A percentile compares a stretch with the other conserved stretches of the same genome.
Evolutionary conservation across 306 rosid species (phyloP).

Genomic region (Cucurbita ficifolia): DNA sequence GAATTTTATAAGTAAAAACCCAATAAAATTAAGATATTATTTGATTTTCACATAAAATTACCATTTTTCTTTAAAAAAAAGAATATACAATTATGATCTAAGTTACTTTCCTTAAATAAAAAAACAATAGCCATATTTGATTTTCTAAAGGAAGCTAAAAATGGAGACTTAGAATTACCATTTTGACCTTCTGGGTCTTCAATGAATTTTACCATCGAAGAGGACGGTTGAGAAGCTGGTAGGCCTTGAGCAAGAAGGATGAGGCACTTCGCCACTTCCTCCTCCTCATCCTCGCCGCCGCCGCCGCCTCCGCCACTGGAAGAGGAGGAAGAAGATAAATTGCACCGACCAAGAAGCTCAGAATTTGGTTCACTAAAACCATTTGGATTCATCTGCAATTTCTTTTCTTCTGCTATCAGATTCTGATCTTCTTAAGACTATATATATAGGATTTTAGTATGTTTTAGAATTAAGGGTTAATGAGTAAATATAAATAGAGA

Average conservation of each 20-base stretch:
- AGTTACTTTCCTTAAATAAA: no score
- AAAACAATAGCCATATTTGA: no score
- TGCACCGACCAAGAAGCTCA: not conserved
- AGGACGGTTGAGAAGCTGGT: not conserved
- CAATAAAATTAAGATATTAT: no score
- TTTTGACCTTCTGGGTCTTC: constrained; percentile 18
- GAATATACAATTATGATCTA: no score
- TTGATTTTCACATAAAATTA: no score
- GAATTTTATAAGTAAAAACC: no score
- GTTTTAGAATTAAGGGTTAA: not conserved
- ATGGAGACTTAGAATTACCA: not conserved
- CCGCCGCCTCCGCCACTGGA: not conserved
- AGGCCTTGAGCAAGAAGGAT: constrained; percentile 74
- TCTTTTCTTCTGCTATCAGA: constrained; percentile 47
- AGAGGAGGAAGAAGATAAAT: constrained; percentile 21
- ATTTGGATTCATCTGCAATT: constrained; percentile 25
- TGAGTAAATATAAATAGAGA: not conserved
- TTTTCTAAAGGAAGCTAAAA: not conserved
- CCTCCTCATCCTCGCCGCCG: constrained; percentile 40
- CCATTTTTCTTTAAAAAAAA: no score
- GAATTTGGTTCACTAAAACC: not conserved
- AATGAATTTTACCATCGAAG: constrained; percentile 31
- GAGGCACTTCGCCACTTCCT: constrained; percentile 79
- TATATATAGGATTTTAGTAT: not conserved
- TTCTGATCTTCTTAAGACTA: not conserved